Percentiles rank a stretch among this genome's conserved stretches.
Evolutionary conservation across 2,329 filamentous ascomycete species (phyloP).

Genomic region (Colletotrichum agaves): DNA sequence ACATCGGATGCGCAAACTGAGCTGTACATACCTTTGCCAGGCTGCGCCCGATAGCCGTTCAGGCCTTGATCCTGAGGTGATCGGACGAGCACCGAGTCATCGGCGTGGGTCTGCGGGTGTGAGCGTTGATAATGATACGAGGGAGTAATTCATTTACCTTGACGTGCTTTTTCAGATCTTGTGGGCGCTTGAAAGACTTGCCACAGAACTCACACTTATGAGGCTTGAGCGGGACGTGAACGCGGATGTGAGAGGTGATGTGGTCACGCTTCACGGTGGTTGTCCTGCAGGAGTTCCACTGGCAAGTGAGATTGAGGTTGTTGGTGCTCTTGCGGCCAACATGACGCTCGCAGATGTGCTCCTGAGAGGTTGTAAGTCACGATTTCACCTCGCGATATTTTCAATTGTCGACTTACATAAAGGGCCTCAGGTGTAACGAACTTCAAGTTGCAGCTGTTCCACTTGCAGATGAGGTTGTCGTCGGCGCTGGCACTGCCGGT

Average conservation of each 20-base stretch:
- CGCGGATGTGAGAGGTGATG: slow-evolving; percentile 98
- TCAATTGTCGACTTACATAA: slow-evolving; percentile 61
- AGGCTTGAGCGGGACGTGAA: slow-evolving; percentile 98
- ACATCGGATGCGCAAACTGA: slow-evolving; percentile 37
- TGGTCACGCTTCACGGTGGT: slow-evolving; percentile 99
- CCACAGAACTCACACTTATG: slow-evolving; percentile 99
- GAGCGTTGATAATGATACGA: slow-evolving; percentile 37
- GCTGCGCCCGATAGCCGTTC: slow-evolving; percentile 64
- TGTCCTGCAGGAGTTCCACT: slow-evolving; percentile 95
- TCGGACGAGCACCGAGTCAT: slow-evolving; percentile 82
- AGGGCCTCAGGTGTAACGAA: slow-evolving; percentile 68
- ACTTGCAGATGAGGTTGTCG: slow-evolving; percentile 70
- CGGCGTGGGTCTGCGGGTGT: slow-evolving; percentile 79
- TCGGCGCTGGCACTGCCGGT: slow-evolving; percentile 48
- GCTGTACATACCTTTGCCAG: slow-evolving; percentile 61
- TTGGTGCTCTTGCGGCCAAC: slow-evolving; percentile 99
- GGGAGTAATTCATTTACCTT: slow-evolving; percentile 65
- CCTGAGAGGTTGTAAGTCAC: slow-evolving; percentile 61
- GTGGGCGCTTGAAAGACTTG: slow-evolving; percentile 98
- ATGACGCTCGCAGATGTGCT: slow-evolving; percentile 98
- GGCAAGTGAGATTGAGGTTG: slow-evolving; percentile 96
- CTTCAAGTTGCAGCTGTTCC: slow-evolving; percentile 68
- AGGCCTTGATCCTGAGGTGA: slow-evolving; percentile 64
- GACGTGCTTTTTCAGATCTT: slow-evolving; percentile 99
- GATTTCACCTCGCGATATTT: not conserved